Evolutionary conservation across 169 alveolate species (phyloP).

Genomic region (Cryptosporidium sp.): DNA sequence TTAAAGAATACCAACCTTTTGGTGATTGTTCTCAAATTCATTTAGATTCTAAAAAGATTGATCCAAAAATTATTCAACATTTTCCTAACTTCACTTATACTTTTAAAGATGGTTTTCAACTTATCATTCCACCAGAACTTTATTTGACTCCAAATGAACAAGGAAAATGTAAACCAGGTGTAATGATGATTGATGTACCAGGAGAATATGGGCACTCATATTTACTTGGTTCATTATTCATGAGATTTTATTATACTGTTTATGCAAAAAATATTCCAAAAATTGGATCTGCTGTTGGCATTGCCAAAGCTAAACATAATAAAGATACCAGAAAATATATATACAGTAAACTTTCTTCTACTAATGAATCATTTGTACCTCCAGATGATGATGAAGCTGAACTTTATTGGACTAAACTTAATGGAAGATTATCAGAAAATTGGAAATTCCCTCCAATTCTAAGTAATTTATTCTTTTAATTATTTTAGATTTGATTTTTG

Average conservation of each 20-base stretch:
- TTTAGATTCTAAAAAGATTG: constrained; percentile 28
- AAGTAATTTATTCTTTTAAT: neutral
- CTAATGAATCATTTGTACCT: constrained; percentile 14
- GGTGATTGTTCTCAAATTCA: constrained; percentile 73
- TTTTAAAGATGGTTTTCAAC: constrained; percentile 50
- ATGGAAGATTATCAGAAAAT: constrained; percentile 35
- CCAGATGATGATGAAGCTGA: constrained; percentile 74
- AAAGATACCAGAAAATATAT: constrained; percentile 50
- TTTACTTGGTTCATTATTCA: constrained; percentile 86
- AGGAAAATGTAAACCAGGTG: constrained; percentile 85
- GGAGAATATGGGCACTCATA: constrained; percentile 89
- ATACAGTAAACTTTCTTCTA: constrained; percentile 14
- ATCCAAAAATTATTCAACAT: constrained; percentile 57
- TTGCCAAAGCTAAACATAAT: constrained; percentile 66
- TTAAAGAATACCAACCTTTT: constrained; percentile 79
- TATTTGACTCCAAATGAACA: constrained; percentile 77
- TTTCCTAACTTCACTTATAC: constrained; percentile 81
- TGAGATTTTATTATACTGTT: constrained; percentile 87
- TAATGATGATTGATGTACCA: constrained; percentile 90
- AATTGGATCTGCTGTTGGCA: constrained; percentile 67
- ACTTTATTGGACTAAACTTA: constrained; percentile 36
- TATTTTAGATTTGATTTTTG: neutral
- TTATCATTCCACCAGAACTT: constrained; percentile 73
- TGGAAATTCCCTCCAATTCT: constrained; percentile 41
- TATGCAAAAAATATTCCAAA: constrained; percentile 74